Base-by-base conservation (phyloP, 352 stramenopile species). In the Phytophthora chlamydospora region DNA sequence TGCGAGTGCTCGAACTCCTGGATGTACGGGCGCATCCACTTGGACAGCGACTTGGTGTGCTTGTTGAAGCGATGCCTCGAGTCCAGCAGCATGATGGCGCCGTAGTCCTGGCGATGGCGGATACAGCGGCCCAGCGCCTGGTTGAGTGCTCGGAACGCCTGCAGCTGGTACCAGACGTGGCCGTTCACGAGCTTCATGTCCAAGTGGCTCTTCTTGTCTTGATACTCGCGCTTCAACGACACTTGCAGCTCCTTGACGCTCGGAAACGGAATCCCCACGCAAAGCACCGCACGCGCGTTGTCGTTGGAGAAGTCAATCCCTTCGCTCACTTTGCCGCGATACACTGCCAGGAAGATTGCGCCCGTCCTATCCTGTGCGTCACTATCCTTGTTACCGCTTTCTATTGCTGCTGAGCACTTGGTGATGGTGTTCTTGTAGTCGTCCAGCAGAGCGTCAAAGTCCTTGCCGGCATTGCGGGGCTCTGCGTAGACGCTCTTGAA, bases 51-150 rank as follows among this genome's bases (percentile, higher is more conserved):
- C 19, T 76, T 74, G 7, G 69, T 80, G 56, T 91, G 74, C 29
- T 71, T 76, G 29, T 88, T 75, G 27, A 79, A 80, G 4, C 82
- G 78, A 67, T 93, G 85, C 5, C 87, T 76, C 2, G 87, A 94
- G 43, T 99, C 98, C 2, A 98, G 73, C 19, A 99, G 77, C 27
- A 99, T 73, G 40, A 99, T 98, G 33, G 91, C 87, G 11, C 98
- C 98, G 63, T 98, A 99, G 73, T 99, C 98, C 27, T 90, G 75
- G 4, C 91, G 88, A 71, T 99, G 98, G 24, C 98, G 96, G 76
- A 99, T 99, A 31, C 98, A 98, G 39, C 98, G 89, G 1, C 98
- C 98, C 14, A 99, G 85, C 10, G 97, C 97, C 82, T 99, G 98
- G 75, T 99, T 99, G 10, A 99, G 89, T 11, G 97, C 97, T n/a